Percentiles rank a stretch among this genome's conserved stretches.
Conservation (phyloP, 306 rosid species). For the Nissolia schottii region DNA sequence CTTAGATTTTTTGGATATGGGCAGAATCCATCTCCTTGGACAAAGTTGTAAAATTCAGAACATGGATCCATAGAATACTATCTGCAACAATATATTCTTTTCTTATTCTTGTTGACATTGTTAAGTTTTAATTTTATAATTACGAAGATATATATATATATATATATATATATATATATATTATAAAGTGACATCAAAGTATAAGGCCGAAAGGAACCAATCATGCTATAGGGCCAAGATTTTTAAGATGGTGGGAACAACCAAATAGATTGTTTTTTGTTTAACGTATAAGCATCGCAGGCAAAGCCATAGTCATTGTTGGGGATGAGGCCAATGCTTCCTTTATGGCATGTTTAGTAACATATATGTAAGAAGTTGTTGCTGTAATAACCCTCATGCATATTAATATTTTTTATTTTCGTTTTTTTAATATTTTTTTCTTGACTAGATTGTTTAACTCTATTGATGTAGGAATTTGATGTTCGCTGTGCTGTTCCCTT, state of each 20-base stretch:
- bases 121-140: too few species aligned
- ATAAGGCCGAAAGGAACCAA: not conserved
- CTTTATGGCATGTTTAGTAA: not conserved
- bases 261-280: not conserved
- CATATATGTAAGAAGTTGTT: not conserved
- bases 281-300: not conserved
- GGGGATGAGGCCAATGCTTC: not conserved
- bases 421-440: not conserved
- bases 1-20: slow-evolving; percentile 2
- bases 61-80: not conserved
- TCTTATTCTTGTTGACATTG: too few species aligned
- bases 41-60: slow-evolving; percentile 4
- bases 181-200: too few species aligned
- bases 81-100: slow-evolving; percentile 1
- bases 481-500: slow-evolving; percentile 83
- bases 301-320: not conserved
- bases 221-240: not conserved
- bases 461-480: slow-evolving; percentile 73
- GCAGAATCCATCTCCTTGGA: slow-evolving; percentile 1
- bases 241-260: not conserved
- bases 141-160: too few species aligned
- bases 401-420: not conserved
- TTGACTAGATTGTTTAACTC: slow-evolving; percentile 24
- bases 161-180: too few species aligned
- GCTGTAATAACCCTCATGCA: not conserved